Evolutionary conservation across 2,329 filamentous ascomycete species (phyloP), one percentile per base, ranked within the genome.

Genomic region (Thyridium curvatum): DNA sequence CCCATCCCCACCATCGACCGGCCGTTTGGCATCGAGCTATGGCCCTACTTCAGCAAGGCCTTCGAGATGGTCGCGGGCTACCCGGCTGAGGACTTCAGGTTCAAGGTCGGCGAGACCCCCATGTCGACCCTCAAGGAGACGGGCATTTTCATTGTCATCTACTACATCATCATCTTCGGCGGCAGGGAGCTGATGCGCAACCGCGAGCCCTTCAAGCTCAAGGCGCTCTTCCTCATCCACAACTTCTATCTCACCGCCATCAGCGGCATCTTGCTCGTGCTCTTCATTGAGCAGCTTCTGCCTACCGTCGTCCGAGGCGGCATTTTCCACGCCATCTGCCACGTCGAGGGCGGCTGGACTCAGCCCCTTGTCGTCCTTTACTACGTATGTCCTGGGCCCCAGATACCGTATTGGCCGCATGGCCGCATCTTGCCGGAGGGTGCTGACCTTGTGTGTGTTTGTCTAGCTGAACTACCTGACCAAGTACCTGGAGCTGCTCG

Each of bases 401-500:
- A 16, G 10, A n/a, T n/a, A 5, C n/a, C 4, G 12, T 16, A 10
- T 9, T n/a, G 12, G 28, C 31, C 4, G 13, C 30, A 32, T n/a
- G n/a, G n/a, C n/a, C n/a, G n/a, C n/a, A n/a, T n/a, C n/a, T n/a
- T n/a, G n/a, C n/a, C n/a, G n/a, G n/a, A n/a, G 5, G 30, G 12
- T 7, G 13, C 30, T 32, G 13, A n/a, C 5, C 9, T 31, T 18
- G 9, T 16, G 21, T n/a, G n/a, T n/a, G n/a, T n/a, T n/a, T n/a
- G n/a, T n/a, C 13, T 28, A 96, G 90, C 77, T 97, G 60, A 97
- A 94, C 74, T 97, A 97, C 72, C 79, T 96, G 40, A 97, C 90
- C 69, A 97, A 97, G 69, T 97, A 95, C 67, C 78, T 96, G 51
- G 91, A 97, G 68, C 76, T 97, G 50, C 71, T 97, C 53, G 91